Evolutionary conservation across 345 rosid species (phyloP).

Genomic region (Aquilaria yunnanensis): DNA sequence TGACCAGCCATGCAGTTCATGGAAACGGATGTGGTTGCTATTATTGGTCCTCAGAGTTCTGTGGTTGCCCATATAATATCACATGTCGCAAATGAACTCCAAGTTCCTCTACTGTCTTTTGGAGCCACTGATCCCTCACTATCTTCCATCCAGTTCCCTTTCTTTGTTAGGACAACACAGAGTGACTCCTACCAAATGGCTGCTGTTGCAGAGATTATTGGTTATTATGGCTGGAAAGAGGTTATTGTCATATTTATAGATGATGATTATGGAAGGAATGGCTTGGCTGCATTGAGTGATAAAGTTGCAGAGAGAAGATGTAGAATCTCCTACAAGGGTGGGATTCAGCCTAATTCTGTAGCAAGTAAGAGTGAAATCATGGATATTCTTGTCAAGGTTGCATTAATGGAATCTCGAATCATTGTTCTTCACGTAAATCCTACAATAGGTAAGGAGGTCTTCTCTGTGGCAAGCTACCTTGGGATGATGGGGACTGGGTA

Average conservation of each 20-base stretch:
- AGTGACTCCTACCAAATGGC: slow-evolving; percentile 83
- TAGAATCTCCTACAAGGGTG: slow-evolving; percentile 62
- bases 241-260: slow-evolving; percentile 75
- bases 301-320: slow-evolving; percentile 65
- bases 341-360: slow-evolving; percentile 42
- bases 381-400: slow-evolving; percentile 71
- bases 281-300: slow-evolving; percentile 67
- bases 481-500: slow-evolving; percentile 93
- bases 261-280: slow-evolving; percentile 83
- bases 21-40: slow-evolving; percentile 71
- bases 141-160: slow-evolving; percentile 78
- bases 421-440: slow-evolving; percentile 61
- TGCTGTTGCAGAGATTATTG: slow-evolving; percentile 71
- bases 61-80: slow-evolving; percentile 70
- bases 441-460: slow-evolving; percentile 43
- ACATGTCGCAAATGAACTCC: slow-evolving; percentile 71
- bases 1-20: slow-evolving; percentile 70
- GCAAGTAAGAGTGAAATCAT: slow-evolving; percentile 36
- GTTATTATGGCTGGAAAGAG: slow-evolving; percentile 71
- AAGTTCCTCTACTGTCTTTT: slow-evolving; percentile 74
- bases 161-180: slow-evolving; percentile 67
- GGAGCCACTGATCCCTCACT: slow-evolving; percentile 92
- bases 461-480: slow-evolving; percentile 66
- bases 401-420: slow-evolving; percentile 73
- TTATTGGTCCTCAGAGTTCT: slow-evolving; percentile 89